Evolutionary conservation across 1,139 yeast species (phyloP), one percentile per base, ranked within the genome.

Genomic region (Saccharomyces hybrid): DNA sequence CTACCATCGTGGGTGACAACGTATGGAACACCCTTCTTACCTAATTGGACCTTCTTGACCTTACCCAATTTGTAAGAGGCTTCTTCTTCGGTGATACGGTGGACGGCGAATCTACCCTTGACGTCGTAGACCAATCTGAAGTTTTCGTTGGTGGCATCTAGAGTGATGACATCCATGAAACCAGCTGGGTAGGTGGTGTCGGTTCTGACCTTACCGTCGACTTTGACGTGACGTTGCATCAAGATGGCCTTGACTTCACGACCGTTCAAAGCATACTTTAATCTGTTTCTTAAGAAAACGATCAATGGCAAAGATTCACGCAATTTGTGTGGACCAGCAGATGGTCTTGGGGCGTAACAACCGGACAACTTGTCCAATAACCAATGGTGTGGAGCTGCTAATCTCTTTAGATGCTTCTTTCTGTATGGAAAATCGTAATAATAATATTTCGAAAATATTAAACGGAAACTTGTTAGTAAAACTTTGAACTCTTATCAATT

Each of bases 321-420:
- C 79, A 91, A 86, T 82, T 93, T 93, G 86, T 93, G 99, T 76
- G 99, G 99, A 83, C 99, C 99, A 70, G 96, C 86, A 64, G 97
- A 89, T 75, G 98, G 96, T 84, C 98, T 91, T 82, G 99, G 99
- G 69, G 99, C 99, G 78, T 93, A 93, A 75, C 90, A 83, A 76
- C 99, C 99, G 78, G 97, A 88, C 82, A 95, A 84, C 83, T 95
- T 95, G 96, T 93, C 99, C 84, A 95, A 88, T 96, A 95, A 88
- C 99, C 99, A 95, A 87, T 95, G 99, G 83, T 91, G 87, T 83
- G 99, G 99, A 77, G 97, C 97, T 77, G 96, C 96, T 79, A 89
- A 84, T 83, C 97, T 88, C 86, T 89, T 89, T 79, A 90, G 83
- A 78, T 90, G 97, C 85, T 90, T 90, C 91, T 89, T 89, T 82